Percentiles rank a stretch among this genome's conserved stretches.
phyloP scores from a whole-genome alignment of 176 grass and related monocot genomes.

The Triticum aestivum region IWGSC_CS_RefSeq_v2.1 NC_057807.1:487861944-487862443 shows the following conservation, averaged over 20 bases:
- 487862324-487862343: not conserved
- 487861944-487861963: not conserved
- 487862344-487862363: not conserved
- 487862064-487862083: not conserved
- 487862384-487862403: conserved; percentile 22
- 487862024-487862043: too few relatives aligned
- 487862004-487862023: not conserved
- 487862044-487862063: too few relatives aligned
- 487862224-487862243: not conserved
- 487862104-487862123: not conserved
- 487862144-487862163: not conserved
- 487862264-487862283: not conserved
- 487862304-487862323: not conserved
- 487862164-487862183: not conserved
- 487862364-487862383: not conserved
- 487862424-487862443: conserved; percentile 8
- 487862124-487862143: not conserved
- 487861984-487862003: not conserved
- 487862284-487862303: not conserved
- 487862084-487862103: not conserved
- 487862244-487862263: not conserved
- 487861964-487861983: not conserved
- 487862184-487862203: not conserved
- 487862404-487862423: not conserved
- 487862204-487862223: not conserved